Evolutionary conservation across 2,329 filamentous ascomycete species (phyloP).

Genomic region (Diaporthe capsici): DNA sequence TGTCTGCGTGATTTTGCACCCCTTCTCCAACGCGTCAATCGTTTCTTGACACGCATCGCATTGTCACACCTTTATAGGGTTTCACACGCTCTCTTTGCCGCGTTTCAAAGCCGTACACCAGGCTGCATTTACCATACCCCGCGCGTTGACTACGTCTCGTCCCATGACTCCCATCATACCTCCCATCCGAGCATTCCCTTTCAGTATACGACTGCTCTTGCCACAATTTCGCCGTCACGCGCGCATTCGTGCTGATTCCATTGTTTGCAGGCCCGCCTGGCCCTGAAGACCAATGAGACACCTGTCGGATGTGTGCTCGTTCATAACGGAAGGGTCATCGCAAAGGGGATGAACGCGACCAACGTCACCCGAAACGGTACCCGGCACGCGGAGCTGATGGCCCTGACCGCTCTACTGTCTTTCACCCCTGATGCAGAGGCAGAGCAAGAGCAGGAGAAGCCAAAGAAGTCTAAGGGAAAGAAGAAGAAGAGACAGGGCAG

Average conservation of each 20-base stretch:
- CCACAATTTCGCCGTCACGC: not conserved
- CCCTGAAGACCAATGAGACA: conserved; percentile 89
- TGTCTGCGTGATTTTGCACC: not conserved
- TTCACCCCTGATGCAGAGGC: conserved; percentile 52
- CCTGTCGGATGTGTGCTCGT: conserved; percentile 97
- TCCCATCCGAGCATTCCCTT: not conserved
- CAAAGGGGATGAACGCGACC: conserved; percentile 95
- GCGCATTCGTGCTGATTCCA: conserved; percentile 37
- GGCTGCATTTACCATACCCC: not conserved
- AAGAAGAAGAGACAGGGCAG: conserved; percentile 39
- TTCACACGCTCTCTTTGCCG: conserved; percentile 32
- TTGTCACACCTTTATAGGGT: conserved; percentile 30
- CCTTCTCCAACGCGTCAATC: not conserved
- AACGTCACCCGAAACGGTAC: conserved; percentile 93
- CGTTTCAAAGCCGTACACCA: conserved; percentile 45
- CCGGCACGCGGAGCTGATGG: conserved; percentile 95
- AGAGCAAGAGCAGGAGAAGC: conserved; percentile 49
- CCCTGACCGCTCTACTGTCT: conserved; percentile 73
- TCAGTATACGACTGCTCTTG: not conserved
- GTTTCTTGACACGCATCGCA: not conserved
- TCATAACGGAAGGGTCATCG: conserved; percentile 82
- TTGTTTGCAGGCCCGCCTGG: conserved; percentile 79
- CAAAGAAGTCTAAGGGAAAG: conserved; percentile 37
- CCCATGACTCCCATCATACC: not conserved
- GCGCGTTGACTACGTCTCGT: not conserved